Percentiles rank a stretch among this genome's conserved stretches.
phyloP scores from a whole-genome alignment of 176 grass and related monocot genomes.

The Cenchrus fungigraminus region DNA sequence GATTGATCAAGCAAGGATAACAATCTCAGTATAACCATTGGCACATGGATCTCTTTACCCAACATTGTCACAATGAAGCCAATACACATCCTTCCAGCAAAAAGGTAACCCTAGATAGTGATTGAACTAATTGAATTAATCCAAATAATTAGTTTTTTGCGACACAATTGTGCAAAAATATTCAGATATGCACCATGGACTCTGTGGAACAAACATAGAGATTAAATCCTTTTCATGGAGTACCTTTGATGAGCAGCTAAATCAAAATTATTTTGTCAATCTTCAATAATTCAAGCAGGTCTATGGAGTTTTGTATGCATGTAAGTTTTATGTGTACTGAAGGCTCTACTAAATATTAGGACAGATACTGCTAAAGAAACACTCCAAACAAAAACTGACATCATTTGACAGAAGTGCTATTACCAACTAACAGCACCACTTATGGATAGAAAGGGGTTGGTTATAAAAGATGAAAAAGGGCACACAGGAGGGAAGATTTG shows the following conservation, averaged over 20 bases:
- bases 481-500: not conserved
- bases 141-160: not conserved
- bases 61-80: constrained; percentile 42
- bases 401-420: constrained; percentile 5
- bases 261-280: not conserved
- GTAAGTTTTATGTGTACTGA: not conserved
- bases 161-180: constrained; percentile 15
- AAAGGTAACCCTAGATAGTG: not conserved
- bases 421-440: constrained; percentile 27
- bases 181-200: constrained; percentile 10
- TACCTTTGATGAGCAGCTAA: not conserved
- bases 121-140: constrained; percentile 33
- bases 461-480: constrained; percentile 8
- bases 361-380: not conserved
- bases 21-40: constrained; percentile 12
- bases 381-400: constrained; percentile 18
- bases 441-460: constrained; percentile 1
- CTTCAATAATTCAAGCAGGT: not conserved
- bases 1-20: constrained; percentile 36
- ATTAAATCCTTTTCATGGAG: not conserved
- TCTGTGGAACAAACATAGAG: not conserved
- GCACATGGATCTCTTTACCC: constrained; percentile 1
- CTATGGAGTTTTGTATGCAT: not conserved
- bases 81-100: constrained; percentile 23
- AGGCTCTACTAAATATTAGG: constrained; percentile 15